Conservation (phyloP, 192 early-diverging fungal species). For the Funneliformis mosseae region DNA sequence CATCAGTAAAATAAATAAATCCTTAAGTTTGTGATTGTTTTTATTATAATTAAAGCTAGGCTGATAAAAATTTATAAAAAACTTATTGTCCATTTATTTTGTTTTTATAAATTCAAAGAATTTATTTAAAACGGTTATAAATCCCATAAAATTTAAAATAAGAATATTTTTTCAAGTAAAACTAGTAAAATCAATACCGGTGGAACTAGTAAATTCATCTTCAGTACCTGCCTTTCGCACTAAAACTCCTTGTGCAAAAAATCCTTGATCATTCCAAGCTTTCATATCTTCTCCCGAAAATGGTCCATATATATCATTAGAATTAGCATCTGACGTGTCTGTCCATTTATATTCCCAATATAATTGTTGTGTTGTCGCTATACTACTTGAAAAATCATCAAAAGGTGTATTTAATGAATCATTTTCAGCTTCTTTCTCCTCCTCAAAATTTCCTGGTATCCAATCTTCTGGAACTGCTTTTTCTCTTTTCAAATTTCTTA, state of each 20-base stretch:
- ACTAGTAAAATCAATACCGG: neutral
- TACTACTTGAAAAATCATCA: neutral
- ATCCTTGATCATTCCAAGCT: slow-evolving; percentile 48
- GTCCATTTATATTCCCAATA: slow-evolving; percentile 51
- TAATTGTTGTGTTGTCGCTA: slow-evolving; percentile 17
- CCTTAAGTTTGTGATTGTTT: too few relatives aligned
- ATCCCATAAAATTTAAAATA: too few relatives aligned
- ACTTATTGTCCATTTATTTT: too few relatives aligned
- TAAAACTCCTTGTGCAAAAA: slow-evolving; percentile 46
- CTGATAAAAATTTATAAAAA: too few relatives aligned
- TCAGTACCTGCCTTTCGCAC: slow-evolving; percentile 36
- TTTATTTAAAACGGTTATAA: too few relatives aligned
- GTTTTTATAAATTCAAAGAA: too few relatives aligned
- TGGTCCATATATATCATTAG: slow-evolving; percentile 43
- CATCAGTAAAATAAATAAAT: too few relatives aligned
- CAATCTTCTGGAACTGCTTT: slow-evolving; percentile 63
- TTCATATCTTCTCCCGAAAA: slow-evolving; percentile 48
- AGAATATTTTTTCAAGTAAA: neutral
- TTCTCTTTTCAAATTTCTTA: slow-evolving; percentile 63
- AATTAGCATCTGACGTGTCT: slow-evolving; percentile 31
- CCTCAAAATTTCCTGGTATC: slow-evolving; percentile 38
- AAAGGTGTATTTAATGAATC: too few relatives aligned
- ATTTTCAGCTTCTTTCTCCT: neutral
- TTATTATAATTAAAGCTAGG: too few relatives aligned
- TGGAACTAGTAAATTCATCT: slow-evolving; percentile 6